Evolutionary conservation across 768 basidiomycete species (phyloP), one percentile per base, ranked within the genome.

Genomic region (Dioszegia aurantiaca): DNA sequence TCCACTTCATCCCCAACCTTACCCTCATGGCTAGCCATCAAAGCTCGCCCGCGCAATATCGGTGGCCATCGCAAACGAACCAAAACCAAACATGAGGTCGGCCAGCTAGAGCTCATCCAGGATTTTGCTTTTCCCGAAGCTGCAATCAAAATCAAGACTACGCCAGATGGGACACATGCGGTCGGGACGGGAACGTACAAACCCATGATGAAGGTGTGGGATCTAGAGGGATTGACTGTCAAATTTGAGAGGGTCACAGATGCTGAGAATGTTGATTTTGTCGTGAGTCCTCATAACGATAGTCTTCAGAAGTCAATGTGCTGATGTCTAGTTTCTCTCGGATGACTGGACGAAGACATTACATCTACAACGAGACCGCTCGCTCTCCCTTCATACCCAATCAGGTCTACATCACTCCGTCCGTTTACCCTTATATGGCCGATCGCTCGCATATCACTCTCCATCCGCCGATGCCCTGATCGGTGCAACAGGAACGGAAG

Each of bases 341-440:
- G 89, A 93, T 70, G 94, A 98, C 80, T 98, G 94, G 94, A 98
- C 94, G 6, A 98, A 98, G 75, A 87, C 89, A n/a, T 82, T 97
- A 61, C 92, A 95, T 75, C 83, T 99, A 1, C 95, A 98, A 82
- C 87, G 87, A 48, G 92, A 97, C 79, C 86, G 95, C n/a, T 89
- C 89, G 4, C 77, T 99, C 55, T 90, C 92, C 69, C 80, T 99
- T 4, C 95, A 99, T 74, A 94, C 90, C 0, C 95, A 98, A 75
- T 84, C 88, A 44, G 90, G 91, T 0, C 84, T 92, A 59, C 89
- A 97, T 76, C 90, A 95, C 73, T 85, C 87, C 37, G 90, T 92
- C 5, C 84, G 95, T 64, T 88, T 98, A 82, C 95, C 95, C 1
- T 87, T 86, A 42, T 93, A 93, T 72, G 95, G 95, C 17, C 88